Conservation (phyloP, 1,284 basidiomycete species). For the Ceratorhiza oryzae-sativae region DNA sequence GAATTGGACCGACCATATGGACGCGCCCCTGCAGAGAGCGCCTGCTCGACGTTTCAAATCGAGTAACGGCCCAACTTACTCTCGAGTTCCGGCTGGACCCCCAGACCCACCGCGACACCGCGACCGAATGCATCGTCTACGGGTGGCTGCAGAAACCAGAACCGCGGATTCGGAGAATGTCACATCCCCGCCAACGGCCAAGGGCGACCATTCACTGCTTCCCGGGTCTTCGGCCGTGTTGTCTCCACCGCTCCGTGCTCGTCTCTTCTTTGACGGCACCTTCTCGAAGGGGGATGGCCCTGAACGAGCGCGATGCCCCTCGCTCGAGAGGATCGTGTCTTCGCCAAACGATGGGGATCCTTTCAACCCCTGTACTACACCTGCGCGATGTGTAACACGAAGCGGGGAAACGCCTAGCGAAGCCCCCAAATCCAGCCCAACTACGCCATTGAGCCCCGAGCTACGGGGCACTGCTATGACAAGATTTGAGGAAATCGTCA, state of each 20-base stretch:
- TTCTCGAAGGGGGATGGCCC: not conserved
- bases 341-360: not conserved
- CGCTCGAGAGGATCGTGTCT: no score
- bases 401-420: not conserved
- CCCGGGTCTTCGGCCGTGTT: not conserved
- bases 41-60: slow-evolving; percentile 4
- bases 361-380: not conserved
- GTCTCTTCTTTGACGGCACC: slow-evolving; percentile 9
- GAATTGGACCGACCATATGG: not conserved
- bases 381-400: not conserved
- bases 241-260: slow-evolving; percentile 27
- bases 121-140: slow-evolving; percentile 16
- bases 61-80: not conserved
- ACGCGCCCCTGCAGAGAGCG: not conserved
- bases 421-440: not conserved
- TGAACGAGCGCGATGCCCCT: not conserved
- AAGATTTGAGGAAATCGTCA: slow-evolving; percentile 22
- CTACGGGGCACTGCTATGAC: slow-evolving; percentile 31
- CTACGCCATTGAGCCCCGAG: slow-evolving; percentile 25
- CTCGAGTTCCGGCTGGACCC: not conserved
- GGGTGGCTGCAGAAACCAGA: not conserved
- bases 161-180: not conserved
- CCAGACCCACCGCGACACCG: slow-evolving; percentile 15
- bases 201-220: not conserved
- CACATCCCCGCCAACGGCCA: not conserved